Conservation (phyloP, 352 stramenopile genomes). For the Peronosclerospora sorghi region DNA sequence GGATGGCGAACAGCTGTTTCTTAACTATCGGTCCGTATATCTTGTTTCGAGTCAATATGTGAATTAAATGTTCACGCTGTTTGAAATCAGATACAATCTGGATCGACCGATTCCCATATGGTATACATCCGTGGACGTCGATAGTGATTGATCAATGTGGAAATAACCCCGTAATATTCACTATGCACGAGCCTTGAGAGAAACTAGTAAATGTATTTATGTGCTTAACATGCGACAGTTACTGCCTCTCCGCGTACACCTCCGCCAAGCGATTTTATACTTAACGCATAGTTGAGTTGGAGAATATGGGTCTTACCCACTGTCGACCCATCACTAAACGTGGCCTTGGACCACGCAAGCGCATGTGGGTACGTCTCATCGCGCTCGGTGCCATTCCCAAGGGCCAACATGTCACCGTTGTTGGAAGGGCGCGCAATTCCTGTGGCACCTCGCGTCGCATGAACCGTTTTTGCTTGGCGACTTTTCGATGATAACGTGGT, state of each 20-base stretch:
- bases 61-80: conserved; percentile 1
- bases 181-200: background rate
- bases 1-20: conserved; percentile 69
- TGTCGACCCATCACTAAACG: conserved; percentile 8
- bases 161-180: conserved; percentile 23
- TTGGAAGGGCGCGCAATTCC: too few species aligned
- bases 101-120: conserved; percentile 55
- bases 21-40: conserved; percentile 58
- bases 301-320: conserved; percentile 53
- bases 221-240: too few species aligned
- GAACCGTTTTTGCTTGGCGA: too few species aligned
- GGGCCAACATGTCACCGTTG: conserved; percentile 86
- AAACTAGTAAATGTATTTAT: conserved; percentile 24
- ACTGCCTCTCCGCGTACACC: too few species aligned
- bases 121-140: conserved; percentile 74
- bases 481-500: too few species aligned
- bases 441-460: too few species aligned
- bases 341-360: conserved; percentile 60
- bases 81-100: conserved; percentile 60
- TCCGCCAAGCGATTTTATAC: too few species aligned
- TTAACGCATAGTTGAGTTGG: conserved; percentile 69
- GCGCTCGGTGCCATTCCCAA: conserved; percentile 77
- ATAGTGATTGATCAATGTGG: conserved; percentile 78
- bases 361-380: conserved; percentile 64
- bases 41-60: background rate